These are phyloP conservation scores for Aspergillus coremiiformis DNA, from an alignment of 495 filamentous ascomycete genomes.

Conservation along the genomic window DNA sequence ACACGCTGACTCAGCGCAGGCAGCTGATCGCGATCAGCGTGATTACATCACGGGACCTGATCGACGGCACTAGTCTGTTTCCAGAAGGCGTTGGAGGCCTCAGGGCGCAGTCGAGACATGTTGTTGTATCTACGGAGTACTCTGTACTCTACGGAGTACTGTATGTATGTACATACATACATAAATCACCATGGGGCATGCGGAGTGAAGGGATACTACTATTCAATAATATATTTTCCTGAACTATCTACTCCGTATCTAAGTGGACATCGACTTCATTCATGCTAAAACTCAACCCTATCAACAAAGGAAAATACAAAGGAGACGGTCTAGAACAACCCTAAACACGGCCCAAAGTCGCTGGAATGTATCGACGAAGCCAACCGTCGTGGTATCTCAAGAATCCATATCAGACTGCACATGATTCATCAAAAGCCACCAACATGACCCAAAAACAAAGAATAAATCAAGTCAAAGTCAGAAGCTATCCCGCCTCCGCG, in stretches of 20 bases:
- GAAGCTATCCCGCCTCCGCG: slow-evolving; percentile 19
- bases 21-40: not conserved
- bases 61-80: not conserved
- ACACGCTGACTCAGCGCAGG: not conserved
- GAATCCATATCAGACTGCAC: slow-evolving; percentile 1
- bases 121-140: too few relatives aligned
- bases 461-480: not conserved
- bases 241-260: not conserved
- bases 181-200: not conserved
- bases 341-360: slow-evolving; percentile 4
- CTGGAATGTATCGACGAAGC: not conserved
- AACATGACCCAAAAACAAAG: not conserved
- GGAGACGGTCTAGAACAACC: slow-evolving; percentile 4
- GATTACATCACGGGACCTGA: not conserved
- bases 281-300: not conserved
- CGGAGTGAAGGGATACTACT: too few relatives aligned
- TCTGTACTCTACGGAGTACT: too few relatives aligned
- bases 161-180: too few relatives aligned
- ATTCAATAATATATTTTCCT: too few relatives aligned
- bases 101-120: too few relatives aligned
- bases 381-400: slow-evolving; percentile 25
- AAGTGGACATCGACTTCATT: not conserved
- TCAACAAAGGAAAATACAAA: slow-evolving; percentile 10
- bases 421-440: not conserved
- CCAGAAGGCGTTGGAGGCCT: too few relatives aligned